These are phyloP conservation scores for Curvularia sp. DNA, from an alignment of 2,329 filamentous ascomycete genomes.

Conservation along the genomic window DNA sequence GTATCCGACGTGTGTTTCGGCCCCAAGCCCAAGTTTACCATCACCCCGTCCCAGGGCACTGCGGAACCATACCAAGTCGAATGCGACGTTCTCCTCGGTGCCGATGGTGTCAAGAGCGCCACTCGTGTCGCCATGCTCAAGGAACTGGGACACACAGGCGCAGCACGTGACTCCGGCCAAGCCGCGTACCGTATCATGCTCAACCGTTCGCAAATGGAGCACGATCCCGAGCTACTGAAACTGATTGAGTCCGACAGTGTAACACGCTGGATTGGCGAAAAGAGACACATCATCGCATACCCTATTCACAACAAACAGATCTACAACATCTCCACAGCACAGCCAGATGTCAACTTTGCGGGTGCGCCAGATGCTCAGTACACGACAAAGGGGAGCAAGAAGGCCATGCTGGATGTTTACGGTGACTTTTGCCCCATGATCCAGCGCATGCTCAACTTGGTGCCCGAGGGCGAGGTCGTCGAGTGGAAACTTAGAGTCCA, in stretches of 20 bases:
- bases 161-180: constrained; percentile 74
- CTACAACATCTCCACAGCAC: constrained; percentile 71
- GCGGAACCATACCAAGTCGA: constrained; percentile 63
- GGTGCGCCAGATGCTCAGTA: constrained; percentile 65
- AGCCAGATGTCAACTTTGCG: constrained; percentile 67
- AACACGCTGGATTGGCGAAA: constrained; percentile 77
- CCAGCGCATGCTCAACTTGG: constrained; percentile 66
- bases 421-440: constrained; percentile 68
- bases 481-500: constrained; percentile 72
- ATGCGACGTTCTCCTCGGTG: constrained; percentile 56
- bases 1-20: constrained; percentile 64
- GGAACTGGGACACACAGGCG: constrained; percentile 59
- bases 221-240: constrained; percentile 71
- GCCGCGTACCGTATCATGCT: constrained; percentile 83
- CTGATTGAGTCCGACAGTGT: constrained; percentile 72
- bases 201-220: constrained; percentile 68
- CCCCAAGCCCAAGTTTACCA: constrained; percentile 66
- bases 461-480: constrained; percentile 69
- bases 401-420: constrained; percentile 67
- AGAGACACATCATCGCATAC: constrained; percentile 80
- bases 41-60: constrained; percentile 61
- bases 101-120: constrained; percentile 59
- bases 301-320: constrained; percentile 72
- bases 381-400: constrained; percentile 68
- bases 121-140: constrained; percentile 62